phyloP scores from a whole-genome alignment of 2,329 filamentous ascomycete genomes.

The Colletotrichum graminicola region DNA sequence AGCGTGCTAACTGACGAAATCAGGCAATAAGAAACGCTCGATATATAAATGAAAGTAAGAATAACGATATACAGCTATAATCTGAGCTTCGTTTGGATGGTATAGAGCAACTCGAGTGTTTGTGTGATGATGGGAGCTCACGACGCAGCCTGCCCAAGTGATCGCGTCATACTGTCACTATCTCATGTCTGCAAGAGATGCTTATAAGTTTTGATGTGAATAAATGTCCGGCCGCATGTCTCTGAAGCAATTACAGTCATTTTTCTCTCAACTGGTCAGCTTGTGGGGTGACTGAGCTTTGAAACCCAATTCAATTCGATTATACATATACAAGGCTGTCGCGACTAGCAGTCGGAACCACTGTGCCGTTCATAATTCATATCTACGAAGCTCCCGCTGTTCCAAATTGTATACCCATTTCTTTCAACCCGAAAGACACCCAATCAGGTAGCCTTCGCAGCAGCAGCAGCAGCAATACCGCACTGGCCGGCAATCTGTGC shows the following conservation, averaged over 20 bases:
- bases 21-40: neutral
- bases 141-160: neutral
- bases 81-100: neutral
- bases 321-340: neutral
- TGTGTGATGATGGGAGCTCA: too few species aligned
- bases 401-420: neutral
- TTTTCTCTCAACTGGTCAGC: neutral
- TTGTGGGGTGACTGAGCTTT: neutral
- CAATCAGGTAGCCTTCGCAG: neutral
- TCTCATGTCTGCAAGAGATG: neutral
- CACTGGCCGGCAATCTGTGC: slow-evolving; percentile 35
- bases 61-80: neutral
- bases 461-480: slow-evolving; percentile 18
- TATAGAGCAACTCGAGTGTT: neutral
- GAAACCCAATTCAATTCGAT: neutral
- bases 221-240: neutral
- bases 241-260: neutral
- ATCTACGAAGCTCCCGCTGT: neutral
- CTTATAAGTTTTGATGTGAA: neutral
- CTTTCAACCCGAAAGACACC: neutral
- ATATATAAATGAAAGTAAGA: neutral
- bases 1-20: neutral
- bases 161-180: too few species aligned
- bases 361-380: neutral
- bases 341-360: neutral